Evolutionary conservation across 345 rosid species (phyloP), one percentile per base, ranked within the genome.

Genomic region (Limnanthes douglasii): DNA sequence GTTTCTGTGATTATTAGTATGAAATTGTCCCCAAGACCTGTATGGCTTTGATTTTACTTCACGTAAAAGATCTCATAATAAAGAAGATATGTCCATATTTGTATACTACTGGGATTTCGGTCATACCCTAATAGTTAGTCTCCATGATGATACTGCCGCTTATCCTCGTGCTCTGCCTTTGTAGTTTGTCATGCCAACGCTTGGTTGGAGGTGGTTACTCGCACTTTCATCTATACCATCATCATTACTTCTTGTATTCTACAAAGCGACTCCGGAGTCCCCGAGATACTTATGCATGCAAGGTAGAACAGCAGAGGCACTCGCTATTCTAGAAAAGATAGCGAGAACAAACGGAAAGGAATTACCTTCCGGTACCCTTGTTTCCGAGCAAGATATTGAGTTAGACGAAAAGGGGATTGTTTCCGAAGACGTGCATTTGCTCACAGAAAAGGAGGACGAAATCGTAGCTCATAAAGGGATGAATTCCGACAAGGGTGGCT

Each of bases 201-300:
- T 73, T 59, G 76, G 78, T 43, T 83, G 97, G 95, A 71, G 97
- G 57, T 88, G 97, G 95, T 60, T 88, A 41, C 90, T 88, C 54
- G 93, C 57, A 26, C 18, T 79, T 7, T 79, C 93, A 39, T 61
- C 93, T 43, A 9, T 76, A 25, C 97, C 95, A 45, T 71, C 97
- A 25, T 61, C 54, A 5, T 41, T 74, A 43, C 93, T 88, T 48
- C 93, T 83, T 48, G 1, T 72, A 22, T 88, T 88, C 73, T 88
- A 88, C 43, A 17, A 44, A 14, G 17, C 51, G 55, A 57, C 86
- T 11, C 86, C 93, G 0, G 93, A 88, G 59, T 88, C 97, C 24
- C 95, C 95, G 5, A 72, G 97, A 44, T 88, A 67, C 52, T 55
- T 88, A 23, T 62, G 83, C 68, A 41, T 68, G 57, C 79, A 66